Evolutionary conservation across 2,329 filamentous ascomycete species (phyloP).

Genomic region (Pseudogymnoascus pannorum): DNA sequence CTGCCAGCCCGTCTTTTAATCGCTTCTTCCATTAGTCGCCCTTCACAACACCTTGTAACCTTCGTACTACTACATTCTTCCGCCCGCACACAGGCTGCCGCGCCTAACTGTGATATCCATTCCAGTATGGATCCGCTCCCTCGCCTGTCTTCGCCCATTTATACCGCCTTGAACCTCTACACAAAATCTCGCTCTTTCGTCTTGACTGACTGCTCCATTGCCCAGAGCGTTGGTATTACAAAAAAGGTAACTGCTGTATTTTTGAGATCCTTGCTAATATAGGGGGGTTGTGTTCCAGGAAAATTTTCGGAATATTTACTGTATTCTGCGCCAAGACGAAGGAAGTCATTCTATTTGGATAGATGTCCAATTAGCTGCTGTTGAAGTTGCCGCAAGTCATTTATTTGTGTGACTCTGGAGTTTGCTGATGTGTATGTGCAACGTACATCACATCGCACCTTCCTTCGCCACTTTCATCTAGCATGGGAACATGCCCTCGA

Average conservation of each 20-base stretch:
- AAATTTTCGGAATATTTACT: not conserved
- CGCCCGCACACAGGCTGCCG: conserved; percentile 3
- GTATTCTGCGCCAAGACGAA: not conserved
- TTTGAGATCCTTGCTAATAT: not conserved
- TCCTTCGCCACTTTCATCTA: not conserved
- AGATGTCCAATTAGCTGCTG: not conserved
- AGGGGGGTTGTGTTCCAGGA: not conserved
- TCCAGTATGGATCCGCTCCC: conserved; percentile 1
- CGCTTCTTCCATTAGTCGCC: conserved; percentile 1
- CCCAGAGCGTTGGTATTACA: not conserved
- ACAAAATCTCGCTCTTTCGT: not conserved
- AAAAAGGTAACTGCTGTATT: not conserved
- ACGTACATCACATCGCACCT: not conserved
- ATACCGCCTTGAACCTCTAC: not conserved
- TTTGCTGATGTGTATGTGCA: not conserved
- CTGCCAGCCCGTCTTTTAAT: not conserved
- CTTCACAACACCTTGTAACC: conserved; percentile 8
- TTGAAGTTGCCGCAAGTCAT: not conserved
- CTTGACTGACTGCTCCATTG: conserved; percentile 3
- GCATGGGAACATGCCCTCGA: not conserved
- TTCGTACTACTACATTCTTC: conserved; percentile 4
- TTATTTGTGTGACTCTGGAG: not conserved
- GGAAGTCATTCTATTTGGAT: not conserved
- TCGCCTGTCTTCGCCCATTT: not conserved
- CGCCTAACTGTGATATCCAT: conserved; percentile 7